Evolutionary conservation across 2,329 filamentous ascomycete genomes (phyloP).

Genomic region (Lachnellula occidentalis): DNA sequence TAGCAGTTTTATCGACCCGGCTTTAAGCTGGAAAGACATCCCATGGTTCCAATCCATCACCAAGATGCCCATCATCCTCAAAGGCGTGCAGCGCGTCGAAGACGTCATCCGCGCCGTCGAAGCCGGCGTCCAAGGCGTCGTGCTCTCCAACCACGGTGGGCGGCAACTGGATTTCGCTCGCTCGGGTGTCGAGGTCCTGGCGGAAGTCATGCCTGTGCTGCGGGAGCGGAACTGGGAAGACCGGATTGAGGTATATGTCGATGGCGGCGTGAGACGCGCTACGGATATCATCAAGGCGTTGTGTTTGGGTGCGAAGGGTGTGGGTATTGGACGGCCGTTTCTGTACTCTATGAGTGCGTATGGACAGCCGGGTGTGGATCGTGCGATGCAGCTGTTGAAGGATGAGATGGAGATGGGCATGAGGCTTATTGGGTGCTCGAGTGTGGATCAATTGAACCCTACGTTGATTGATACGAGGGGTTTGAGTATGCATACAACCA

Average conservation of each 20-base stretch:
- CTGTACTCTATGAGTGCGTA: constrained; percentile 95
- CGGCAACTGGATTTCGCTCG: constrained; percentile 89
- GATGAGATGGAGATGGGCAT: constrained; percentile 99
- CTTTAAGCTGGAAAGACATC: constrained; percentile 89
- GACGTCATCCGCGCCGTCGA: constrained; percentile 87
- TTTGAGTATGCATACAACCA: constrained; percentile 53
- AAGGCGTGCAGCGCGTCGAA: constrained; percentile 93
- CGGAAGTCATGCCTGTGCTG: constrained; percentile 87
- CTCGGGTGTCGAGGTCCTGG: constrained; percentile 82
- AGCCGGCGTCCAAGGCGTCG: constrained; percentile 77
- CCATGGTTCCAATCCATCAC: constrained; percentile 90
- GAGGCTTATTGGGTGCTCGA: constrained; percentile 79
- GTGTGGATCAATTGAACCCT: constrained; percentile 71
- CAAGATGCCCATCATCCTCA: constrained; percentile 90
- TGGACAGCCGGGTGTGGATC: constrained; percentile 78
- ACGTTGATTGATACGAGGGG: constrained; percentile 74
- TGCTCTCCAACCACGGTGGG: constrained; percentile 93
- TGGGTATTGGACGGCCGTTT: constrained; percentile 92
- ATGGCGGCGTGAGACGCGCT: constrained; percentile 83
- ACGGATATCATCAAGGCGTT: constrained; percentile 95
- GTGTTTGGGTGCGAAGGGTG: constrained; percentile 84
- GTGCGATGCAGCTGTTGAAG: constrained; percentile 86
- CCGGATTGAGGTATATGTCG: constrained; percentile 81
- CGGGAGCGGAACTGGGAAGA: constrained; percentile 67
- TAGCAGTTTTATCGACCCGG: constrained; percentile 92